Evolutionary conservation across 2,329 filamentous ascomycete genomes (phyloP), one percentile per base, ranked within the genome.

Genomic region (Chaetomiaceae sp.): DNA sequence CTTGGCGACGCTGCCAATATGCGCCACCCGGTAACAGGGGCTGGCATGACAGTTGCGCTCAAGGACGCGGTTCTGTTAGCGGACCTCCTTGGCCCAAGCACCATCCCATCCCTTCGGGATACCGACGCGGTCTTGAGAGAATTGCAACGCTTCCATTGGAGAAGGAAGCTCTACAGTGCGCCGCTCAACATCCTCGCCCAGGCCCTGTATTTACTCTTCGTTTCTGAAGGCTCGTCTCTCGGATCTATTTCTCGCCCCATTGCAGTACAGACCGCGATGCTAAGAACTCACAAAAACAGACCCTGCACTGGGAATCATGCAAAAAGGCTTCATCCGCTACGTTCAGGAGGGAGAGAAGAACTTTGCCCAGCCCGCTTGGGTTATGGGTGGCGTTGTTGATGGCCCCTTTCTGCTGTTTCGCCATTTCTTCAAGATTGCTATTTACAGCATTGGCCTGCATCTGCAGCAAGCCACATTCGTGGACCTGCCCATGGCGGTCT

Each of bases 11-110:
- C 49, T 6, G 37, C 42, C 12, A 55, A 55, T 20, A 52, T 55
- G 53, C 44, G 53, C 4, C 49, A 55, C 38, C 53, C 53, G 1
- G 41, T 52, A 7, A 55, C 49, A 17, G 53, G 53, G 1, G 27
- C 42, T n/a, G 53, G 49, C 13, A 52, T 55, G 53, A 55, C 53
- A 1, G 53, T 55, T 2, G 53, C 49, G 3, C 31, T 52, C n/a
- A 55, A 52, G 14, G 53, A 52, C 20, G 49, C 40, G 2, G 41
- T 49, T 30, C 21, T 55, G 2, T 40, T 55, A 1, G 33, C 44
- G 2, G 34, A 44, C 1, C 10, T 42, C 2, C 45, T 52, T 17
- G 37, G 27, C 19, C 44, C 53, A 12, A n/a, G 20, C 16, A 13
- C 31, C 9, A 23, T 51, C 16, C 30, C 49, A 4, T 30, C 41